These are phyloP conservation scores for Athelia sp. DNA, from an alignment of 1,284 basidiomycete genomes.

Conservation along the genomic window DNA sequence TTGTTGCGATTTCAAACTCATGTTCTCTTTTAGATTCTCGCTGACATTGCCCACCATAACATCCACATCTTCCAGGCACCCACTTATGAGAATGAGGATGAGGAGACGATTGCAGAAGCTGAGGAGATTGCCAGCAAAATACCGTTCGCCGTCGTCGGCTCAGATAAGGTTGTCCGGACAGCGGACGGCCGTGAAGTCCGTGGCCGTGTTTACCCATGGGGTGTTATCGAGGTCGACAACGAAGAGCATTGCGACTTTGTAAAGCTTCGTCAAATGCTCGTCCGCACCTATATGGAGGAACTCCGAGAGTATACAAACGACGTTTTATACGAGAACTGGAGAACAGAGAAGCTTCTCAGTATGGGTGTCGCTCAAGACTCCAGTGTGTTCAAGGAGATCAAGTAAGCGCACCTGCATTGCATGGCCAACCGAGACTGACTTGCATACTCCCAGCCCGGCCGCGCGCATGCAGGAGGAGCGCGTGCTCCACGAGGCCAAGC, in stretches of 20 bases:
- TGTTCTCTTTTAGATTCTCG: conserved; percentile 59
- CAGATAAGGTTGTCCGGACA: conserved; percentile 75
- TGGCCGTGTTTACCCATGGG: conserved; percentile 94
- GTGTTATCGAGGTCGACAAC: conserved; percentile 96
- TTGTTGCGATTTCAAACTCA: neutral
- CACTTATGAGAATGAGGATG: conserved; percentile 94
- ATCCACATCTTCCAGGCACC: conserved; percentile 97
- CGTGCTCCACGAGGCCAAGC: conserved; percentile 88
- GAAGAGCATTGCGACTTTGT: conserved; percentile 98
- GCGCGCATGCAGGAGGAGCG: conserved; percentile 95
- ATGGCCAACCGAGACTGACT: conserved; percentile 1
- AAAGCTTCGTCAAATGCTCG: conserved; percentile 97
- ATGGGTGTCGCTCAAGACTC: conserved; percentile 98
- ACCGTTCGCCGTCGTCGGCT: conserved; percentile 95
- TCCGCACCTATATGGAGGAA: conserved; percentile 98
- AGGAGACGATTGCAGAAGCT: conserved; percentile 92
- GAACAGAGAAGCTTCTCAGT: conserved; percentile 88
- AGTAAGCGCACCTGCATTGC: conserved; percentile 51
- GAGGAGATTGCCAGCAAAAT: conserved; percentile 97
- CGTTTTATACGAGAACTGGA: conserved; percentile 93
- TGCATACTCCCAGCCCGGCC: conserved; percentile 63
- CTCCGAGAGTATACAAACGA: conserved; percentile 92
- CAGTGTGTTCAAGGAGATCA: conserved; percentile 96
- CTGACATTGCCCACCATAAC: conserved; percentile 88
- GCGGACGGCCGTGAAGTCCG: conserved; percentile 87